phyloP scores from a whole-genome alignment of 495 filamentous ascomycete species.

The Talaromyces borbonicus region DNA sequence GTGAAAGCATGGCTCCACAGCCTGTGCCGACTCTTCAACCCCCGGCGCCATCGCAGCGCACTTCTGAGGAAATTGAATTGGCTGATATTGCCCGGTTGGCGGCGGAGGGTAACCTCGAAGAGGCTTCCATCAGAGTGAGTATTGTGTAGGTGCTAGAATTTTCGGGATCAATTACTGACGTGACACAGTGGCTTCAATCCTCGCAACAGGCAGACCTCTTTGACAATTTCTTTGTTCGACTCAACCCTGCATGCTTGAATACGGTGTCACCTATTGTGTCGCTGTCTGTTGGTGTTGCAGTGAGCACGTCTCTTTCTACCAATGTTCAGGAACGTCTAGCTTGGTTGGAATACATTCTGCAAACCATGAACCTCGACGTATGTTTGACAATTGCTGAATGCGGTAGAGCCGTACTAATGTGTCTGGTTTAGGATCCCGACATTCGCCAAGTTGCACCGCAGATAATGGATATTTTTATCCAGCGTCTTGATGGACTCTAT shows the following conservation, averaged over 20 bases:
- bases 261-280: constrained; percentile 62
- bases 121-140: constrained; percentile 55
- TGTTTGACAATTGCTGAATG: constrained; percentile 9
- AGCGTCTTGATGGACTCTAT: constrained; percentile 62
- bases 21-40: constrained; percentile 21
- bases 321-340: constrained; percentile 56
- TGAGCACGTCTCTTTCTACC: constrained; percentile 60
- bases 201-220: constrained; percentile 65
- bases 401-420: not conserved
- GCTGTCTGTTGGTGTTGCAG: constrained; percentile 73
- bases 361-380: constrained; percentile 40
- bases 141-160: not conserved
- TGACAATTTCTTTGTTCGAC: constrained; percentile 64
- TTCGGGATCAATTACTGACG: not conserved
- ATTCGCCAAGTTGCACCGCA: constrained; percentile 51
- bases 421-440: constrained; percentile 33
- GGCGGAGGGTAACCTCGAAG: constrained; percentile 56
- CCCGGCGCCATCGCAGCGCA: constrained; percentile 32
- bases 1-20: constrained; percentile 6
- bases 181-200: constrained; percentile 75
- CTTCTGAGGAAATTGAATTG: constrained; percentile 56
- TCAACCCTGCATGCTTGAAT: constrained; percentile 60
- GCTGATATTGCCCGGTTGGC: constrained; percentile 56
- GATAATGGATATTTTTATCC: constrained; percentile 63
- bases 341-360: constrained; percentile 70